Percentiles rank a stretch among this genome's conserved stretches.
These are phyloP conservation scores for Rhizoctonia solani DNA, from an alignment of 1,284 basidiomycete species.

Conservation along the genomic window DNA sequence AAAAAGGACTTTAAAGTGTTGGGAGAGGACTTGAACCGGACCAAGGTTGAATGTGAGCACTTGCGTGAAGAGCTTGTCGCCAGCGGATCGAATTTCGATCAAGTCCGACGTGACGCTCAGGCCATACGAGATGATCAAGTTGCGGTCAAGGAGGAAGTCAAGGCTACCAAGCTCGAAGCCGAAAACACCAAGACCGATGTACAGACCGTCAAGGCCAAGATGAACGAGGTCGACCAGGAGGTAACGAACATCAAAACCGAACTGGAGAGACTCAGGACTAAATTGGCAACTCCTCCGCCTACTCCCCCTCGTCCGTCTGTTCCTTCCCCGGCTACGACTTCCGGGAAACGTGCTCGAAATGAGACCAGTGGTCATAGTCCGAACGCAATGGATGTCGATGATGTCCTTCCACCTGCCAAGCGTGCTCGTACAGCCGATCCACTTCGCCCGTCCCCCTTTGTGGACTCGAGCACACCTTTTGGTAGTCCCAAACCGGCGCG, in stretches of 20 bases:
- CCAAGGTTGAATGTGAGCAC: not conserved
- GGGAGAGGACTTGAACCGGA: not conserved
- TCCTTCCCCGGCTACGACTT: too few species aligned
- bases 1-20: not conserved
- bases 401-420: too few species aligned
- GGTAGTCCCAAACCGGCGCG: too few species aligned
- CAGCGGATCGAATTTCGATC: not conserved
- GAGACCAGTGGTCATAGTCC: too few species aligned
- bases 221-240: not conserved
- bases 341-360: too few species aligned
- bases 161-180: not conserved
- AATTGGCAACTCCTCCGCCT: not conserved
- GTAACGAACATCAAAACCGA: not conserved
- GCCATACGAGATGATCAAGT: not conserved
- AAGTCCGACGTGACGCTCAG: not conserved
- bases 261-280: not conserved
- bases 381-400: too few species aligned
- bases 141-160: not conserved
- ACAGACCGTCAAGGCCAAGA: not conserved
- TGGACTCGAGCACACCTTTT: too few species aligned
- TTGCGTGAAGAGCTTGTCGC: not conserved
- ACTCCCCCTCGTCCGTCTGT: too few species aligned
- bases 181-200: not conserved
- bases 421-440: too few species aligned
- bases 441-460: too few species aligned